These are phyloP conservation scores for Primulina tabacum DNA, from an alignment of 257 asterid species.

Conservation along the genomic window DNA sequence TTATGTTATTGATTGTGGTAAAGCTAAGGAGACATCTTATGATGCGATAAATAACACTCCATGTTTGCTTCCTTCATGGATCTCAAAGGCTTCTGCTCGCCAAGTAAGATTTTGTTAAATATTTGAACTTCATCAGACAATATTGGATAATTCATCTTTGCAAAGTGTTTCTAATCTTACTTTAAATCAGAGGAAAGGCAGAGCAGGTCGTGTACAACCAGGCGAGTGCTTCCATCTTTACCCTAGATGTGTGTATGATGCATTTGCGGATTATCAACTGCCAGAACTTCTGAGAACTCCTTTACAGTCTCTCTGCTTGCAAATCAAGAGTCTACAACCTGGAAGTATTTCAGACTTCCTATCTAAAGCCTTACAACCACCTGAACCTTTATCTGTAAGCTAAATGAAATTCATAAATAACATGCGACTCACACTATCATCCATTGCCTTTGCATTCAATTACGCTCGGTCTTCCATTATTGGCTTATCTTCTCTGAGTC, in stretches of 20 bases:
- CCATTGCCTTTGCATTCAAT: conserved; percentile 10
- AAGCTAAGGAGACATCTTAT: conserved; percentile 95
- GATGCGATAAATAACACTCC: conserved; percentile 96
- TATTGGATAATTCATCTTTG: conserved; percentile 6
- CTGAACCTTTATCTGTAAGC: conserved; percentile 85
- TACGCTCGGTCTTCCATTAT: conserved; percentile 18
- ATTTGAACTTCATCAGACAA: conserved; percentile 13
- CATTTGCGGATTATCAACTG: conserved; percentile 87
- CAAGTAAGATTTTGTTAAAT: conserved; percentile 46
- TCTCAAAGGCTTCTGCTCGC: conserved; percentile 93
- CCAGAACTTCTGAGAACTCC: conserved; percentile 98
- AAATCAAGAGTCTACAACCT: conserved; percentile 88
- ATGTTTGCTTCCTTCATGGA: conserved; percentile 95
- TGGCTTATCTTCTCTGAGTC: conserved; percentile 27
- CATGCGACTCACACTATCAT: conserved; percentile 11
- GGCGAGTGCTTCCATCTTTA: conserved; percentile 97
- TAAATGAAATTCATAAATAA: conserved; percentile 15
- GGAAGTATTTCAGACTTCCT: conserved; percentile 85
- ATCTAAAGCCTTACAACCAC: conserved; percentile 86
- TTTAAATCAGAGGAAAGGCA: conserved; percentile 78
- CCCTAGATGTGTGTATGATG: conserved; percentile 81
- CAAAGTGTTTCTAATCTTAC: conserved; percentile 20
- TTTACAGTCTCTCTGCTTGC: conserved; percentile 88
- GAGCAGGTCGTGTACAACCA: conserved; percentile 99
- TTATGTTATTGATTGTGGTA: conserved; percentile 94